Conservation (phyloP, 2,329 filamentous ascomycete genomes). For the Stylonectria norvegica region DNA sequence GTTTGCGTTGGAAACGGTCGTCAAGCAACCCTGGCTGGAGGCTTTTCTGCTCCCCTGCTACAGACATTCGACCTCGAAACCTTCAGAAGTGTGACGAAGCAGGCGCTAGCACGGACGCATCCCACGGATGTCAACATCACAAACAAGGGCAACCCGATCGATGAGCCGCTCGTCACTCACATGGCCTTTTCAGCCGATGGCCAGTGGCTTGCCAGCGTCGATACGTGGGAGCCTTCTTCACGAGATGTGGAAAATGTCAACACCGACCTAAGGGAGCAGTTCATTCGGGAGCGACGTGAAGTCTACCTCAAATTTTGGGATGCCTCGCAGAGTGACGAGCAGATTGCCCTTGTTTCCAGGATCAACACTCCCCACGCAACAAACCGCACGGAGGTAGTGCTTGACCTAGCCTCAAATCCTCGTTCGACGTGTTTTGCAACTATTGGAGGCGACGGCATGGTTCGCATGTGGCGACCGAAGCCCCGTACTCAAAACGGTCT, state of each 20-base stretch:
- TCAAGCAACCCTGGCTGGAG: constrained; percentile 51
- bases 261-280: constrained; percentile 39
- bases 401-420: constrained; percentile 72
- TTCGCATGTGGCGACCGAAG: constrained; percentile 80
- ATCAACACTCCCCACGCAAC: constrained; percentile 78
- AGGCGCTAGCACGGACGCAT: constrained; percentile 85
- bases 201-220: constrained; percentile 84
- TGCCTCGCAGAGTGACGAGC: constrained; percentile 52
- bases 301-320: constrained; percentile 90
- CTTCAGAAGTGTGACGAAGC: constrained; percentile 74
- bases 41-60: constrained; percentile 56
- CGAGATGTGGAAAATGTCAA: constrained; percentile 57
- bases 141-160: constrained; percentile 66
- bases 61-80: constrained; percentile 85
- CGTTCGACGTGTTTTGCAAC: constrained; percentile 72
- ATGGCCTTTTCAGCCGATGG: constrained; percentile 77
- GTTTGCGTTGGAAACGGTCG: constrained; percentile 64
- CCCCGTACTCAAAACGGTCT: constrained; percentile 66
- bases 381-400: constrained; percentile 54
- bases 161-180: constrained; percentile 73
- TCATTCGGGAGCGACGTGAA: constrained; percentile 58
- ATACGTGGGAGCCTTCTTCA: constrained; percentile 79
- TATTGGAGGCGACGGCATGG: constrained; percentile 72
- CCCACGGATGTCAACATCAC: constrained; percentile 76
- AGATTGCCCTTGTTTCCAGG: constrained; percentile 75